These are phyloP conservation scores for Sporothrix variecibatus DNA, from an alignment of 2,329 filamentous ascomycete genomes.

Conservation along the genomic window DNA sequence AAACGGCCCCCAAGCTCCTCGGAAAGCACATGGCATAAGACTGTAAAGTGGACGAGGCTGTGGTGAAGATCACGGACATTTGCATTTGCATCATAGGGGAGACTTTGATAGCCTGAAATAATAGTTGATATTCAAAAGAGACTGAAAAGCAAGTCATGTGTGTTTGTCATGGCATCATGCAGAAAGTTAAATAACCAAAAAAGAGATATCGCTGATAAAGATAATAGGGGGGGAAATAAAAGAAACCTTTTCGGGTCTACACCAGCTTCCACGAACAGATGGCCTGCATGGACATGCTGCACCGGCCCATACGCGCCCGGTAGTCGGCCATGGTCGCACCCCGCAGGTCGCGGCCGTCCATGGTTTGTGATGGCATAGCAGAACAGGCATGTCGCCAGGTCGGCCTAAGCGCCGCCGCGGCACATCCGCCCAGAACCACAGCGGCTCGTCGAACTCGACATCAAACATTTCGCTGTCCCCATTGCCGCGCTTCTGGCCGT, in stretches of 20 bases:
- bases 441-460: slow-evolving; percentile 69
- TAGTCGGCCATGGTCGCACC: slow-evolving; percentile 54
- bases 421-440: slow-evolving; percentile 81
- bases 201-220: background rate
- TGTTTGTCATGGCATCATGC: slow-evolving; percentile 5
- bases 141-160: background rate
- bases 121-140: background rate
- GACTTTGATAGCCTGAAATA: background rate
- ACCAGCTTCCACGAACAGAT: slow-evolving; percentile 55
- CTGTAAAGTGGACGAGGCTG: background rate
- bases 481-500: slow-evolving; percentile 63
- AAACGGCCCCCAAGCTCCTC: background rate
- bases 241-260: slow-evolving; percentile 25
- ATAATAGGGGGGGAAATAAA: background rate
- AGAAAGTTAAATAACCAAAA: background rate
- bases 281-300: slow-evolving; percentile 49
- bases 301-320: slow-evolving; percentile 46
- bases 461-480: slow-evolving; percentile 62
- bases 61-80: background rate
- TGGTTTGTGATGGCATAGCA: slow-evolving; percentile 58
- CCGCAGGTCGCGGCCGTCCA: slow-evolving; percentile 50
- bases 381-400: slow-evolving; percentile 66
- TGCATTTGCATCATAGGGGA: background rate
- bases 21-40: background rate
- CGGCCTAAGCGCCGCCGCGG: slow-evolving; percentile 64